A percentile compares a stretch with the other conserved stretches of the same genome.
Evolutionary conservation across 192 early-diverging fungal species (phyloP).

Genomic region (Podila horticola): DNA sequence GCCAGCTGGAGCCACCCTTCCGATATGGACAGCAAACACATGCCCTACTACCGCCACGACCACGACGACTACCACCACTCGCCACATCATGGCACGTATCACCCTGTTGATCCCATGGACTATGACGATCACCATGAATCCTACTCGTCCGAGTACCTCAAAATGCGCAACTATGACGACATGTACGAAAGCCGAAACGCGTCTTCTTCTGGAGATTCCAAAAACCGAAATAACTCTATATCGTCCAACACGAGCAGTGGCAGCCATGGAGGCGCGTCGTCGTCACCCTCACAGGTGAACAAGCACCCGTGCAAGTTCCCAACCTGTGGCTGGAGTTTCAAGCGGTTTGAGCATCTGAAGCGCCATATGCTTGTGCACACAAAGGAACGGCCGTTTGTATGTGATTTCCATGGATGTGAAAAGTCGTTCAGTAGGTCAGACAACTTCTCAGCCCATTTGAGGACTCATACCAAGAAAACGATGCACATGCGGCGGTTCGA

Average conservation of each 20-base stretch:
- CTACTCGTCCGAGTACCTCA: not conserved
- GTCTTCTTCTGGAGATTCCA: not conserved
- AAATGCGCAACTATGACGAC: slow-evolving; percentile 5
- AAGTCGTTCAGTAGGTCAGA: slow-evolving; percentile 84
- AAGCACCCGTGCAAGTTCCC: slow-evolving; percentile 54
- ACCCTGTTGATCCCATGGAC: not conserved
- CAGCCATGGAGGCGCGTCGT: not conserved
- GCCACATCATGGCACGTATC: slow-evolving; percentile 19
- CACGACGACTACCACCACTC: slow-evolving; percentile 35
- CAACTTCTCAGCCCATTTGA: slow-evolving; percentile 79
- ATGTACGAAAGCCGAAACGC: not conserved
- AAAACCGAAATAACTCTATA: slow-evolving; percentile 31
- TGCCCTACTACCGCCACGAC: not conserved
- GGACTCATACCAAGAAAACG: slow-evolving; percentile 66
- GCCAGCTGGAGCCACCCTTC: slow-evolving; percentile 6
- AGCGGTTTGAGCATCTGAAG: slow-evolving; percentile 84
- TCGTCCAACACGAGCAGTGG: slow-evolving; percentile 23
- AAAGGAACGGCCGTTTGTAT: slow-evolving; percentile 75
- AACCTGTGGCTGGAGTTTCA: slow-evolving; percentile 68
- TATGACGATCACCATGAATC: not conserved
- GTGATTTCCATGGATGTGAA: slow-evolving; percentile 75
- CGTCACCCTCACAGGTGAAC: slow-evolving; percentile 8
- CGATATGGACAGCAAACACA: slow-evolving; percentile 13
- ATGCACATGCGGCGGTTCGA: slow-evolving; percentile 31
- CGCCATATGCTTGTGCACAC: slow-evolving; percentile 84